These are phyloP conservation scores for Ceratocystis albifundus DNA, from an alignment of 2,329 filamentous ascomycete species.

Conservation along the genomic window DNA sequence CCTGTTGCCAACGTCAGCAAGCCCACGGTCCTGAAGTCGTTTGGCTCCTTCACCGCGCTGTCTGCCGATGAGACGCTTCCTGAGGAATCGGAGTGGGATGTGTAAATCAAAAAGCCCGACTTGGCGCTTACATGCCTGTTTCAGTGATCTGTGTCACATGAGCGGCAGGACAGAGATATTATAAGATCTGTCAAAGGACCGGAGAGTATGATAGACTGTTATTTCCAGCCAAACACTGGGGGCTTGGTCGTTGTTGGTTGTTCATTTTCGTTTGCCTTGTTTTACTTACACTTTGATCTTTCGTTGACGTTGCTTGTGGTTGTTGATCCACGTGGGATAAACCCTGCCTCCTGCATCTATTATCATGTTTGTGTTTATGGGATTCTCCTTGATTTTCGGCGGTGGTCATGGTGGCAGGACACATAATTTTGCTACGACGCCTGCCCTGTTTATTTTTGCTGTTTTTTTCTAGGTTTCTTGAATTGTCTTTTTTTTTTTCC, in stretches of 20 bases:
- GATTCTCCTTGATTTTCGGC: neutral
- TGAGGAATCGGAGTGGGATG: conserved; percentile 42
- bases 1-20: conserved; percentile 25
- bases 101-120: conserved; percentile 30
- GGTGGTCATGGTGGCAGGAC: neutral
- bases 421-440: neutral
- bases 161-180: neutral
- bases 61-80: conserved; percentile 35
- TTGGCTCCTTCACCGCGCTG: conserved; percentile 42
- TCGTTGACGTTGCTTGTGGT: conserved; percentile 1
- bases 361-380: conserved; percentile 16
- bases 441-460: conserved; percentile 11
- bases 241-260: neutral
- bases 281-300: conserved; percentile 8
- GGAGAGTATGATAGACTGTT: conserved; percentile 5
- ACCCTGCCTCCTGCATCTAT: conserved; percentile 10
- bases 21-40: conserved; percentile 28
- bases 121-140: neutral
- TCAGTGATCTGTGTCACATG: neutral
- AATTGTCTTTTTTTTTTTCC: conserved; percentile 1
- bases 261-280: conserved; percentile 11
- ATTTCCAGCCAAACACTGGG: conserved; percentile 4
- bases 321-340: conserved; percentile 1
- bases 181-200: neutral
- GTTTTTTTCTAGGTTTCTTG: neutral